Percentiles rank a stretch among this genome's conserved stretches.
These are phyloP conservation scores for Chlorella sp. DNA, from an alignment of 139 green algal genomes.

Conservation along the genomic window DNA sequence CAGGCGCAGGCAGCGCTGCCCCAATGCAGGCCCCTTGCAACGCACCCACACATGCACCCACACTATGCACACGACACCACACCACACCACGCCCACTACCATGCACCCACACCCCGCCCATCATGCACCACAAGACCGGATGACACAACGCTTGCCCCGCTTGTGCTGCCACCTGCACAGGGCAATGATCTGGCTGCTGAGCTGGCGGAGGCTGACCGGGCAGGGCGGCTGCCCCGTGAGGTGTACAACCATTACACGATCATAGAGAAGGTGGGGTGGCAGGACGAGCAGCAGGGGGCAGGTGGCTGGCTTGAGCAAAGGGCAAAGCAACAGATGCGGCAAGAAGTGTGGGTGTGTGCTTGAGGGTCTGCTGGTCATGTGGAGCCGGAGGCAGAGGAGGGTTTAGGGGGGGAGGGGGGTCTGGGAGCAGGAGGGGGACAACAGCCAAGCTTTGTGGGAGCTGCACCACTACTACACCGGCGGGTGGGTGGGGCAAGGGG, in stretches of 20 bases:
- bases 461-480: no score
- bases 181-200: not conserved
- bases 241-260: slow-evolving; percentile 15
- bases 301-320: not conserved
- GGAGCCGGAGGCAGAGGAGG: not conserved
- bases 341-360: not conserved
- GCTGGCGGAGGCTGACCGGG: not conserved
- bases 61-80: no score
- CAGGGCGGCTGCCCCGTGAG: not conserved
- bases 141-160: not conserved
- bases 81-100: no score
- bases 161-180: not conserved
- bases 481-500: no score
- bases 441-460: no score
- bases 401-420: no score
- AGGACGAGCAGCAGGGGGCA: not conserved
- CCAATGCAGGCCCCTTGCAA: not conserved
- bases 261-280: not conserved
- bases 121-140: not conserved
- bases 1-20: not conserved
- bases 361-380: no score
- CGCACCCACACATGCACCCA: no score
- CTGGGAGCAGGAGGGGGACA: no score
- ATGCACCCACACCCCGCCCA: no score
- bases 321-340: no score